Evolutionary conservation across 2,329 filamentous ascomycete species (phyloP), one percentile per base, ranked within the genome.

Genomic region (Diaporthe vaccinii): DNA sequence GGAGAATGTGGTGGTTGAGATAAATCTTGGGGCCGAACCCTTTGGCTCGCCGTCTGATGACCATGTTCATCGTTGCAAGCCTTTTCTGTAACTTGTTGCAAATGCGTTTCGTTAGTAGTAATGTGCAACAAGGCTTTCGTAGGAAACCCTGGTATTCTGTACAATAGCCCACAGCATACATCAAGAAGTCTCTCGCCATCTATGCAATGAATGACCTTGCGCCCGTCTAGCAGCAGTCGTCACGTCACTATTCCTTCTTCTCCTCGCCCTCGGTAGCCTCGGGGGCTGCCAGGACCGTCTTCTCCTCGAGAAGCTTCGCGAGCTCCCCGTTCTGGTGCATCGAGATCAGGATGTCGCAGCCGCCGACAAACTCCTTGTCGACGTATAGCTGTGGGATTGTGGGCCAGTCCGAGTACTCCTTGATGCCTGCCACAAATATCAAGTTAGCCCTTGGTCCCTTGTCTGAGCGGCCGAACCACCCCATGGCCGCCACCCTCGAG

Each of bases 351-450:
- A 99, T 99, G 84, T 99, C 97, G 83, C 96, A 98, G n/a, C 97
- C 97, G 73, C 97, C 97, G 62, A 99, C 89, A 83, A 99, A 99
- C 84, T 99, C 96, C 86, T 96, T 96, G 78, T 97, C 92, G 70
- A 99, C 89, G 85, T 98, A 99, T 25, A 99, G 89, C 85, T 99
- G 97, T 9, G 97, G 97, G 83, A 99, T 98, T 28, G 97, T 99
- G 20, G 97, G 97, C 97, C 97, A 99, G 83, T 98, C 97, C 2
- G 96, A 98, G 88, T 97, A 99, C 86, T 99, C 96, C 87, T 99
- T 99, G 87, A 99, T 98, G 71, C 97, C 96, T 96, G 41, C 17
- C 20, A 25, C 3, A 22, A 41, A 55, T 31, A 25, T 46, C 22
- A 76, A 22, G 73, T 79, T 69, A 78, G 73, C 73, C 41, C 55